These are phyloP conservation scores for Mortierella sp. DNA, from an alignment of 371 early-diverging fungal species.

Conservation along the genomic window DNA sequence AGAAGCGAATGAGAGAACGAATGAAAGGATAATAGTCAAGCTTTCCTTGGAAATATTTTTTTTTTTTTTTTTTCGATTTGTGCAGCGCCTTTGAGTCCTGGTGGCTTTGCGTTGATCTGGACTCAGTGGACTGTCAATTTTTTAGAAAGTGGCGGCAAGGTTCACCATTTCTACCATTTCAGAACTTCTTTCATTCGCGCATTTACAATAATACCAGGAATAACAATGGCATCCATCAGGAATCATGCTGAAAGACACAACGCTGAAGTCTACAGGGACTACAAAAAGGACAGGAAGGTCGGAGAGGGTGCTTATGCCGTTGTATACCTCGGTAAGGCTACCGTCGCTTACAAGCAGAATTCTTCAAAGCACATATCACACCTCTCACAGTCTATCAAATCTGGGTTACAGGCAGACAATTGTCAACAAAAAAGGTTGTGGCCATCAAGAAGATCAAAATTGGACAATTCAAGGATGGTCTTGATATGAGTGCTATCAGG, in stretches of 20 bases:
- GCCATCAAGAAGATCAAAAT: conserved; percentile 98
- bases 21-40: neutral
- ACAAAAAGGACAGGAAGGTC: conserved; percentile 86
- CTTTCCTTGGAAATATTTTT: neutral
- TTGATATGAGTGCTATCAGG: conserved; percentile 96
- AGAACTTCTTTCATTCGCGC: too few relatives aligned
- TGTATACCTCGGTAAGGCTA: conserved; percentile 81
- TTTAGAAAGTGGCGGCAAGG: conserved; percentile 24
- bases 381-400: neutral
- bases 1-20: neutral
- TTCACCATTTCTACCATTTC: neutral
- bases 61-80: conserved; percentile 1
- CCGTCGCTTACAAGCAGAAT: neutral
- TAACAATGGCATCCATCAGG: conserved; percentile 35
- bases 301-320: conserved; percentile 98
- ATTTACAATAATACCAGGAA: neutral
- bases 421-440: conserved; percentile 72
- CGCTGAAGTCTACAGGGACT: conserved; percentile 72
- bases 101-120: conserved; percentile 1
- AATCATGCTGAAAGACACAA: conserved; percentile 67
- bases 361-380: too few relatives aligned
- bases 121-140: neutral
- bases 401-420: conserved; percentile 23
- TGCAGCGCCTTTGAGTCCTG: neutral
- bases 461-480: conserved; percentile 87